phyloP scores from a whole-genome alignment of 257 asterid genomes.

The Sherardia arvensis region DNA sequence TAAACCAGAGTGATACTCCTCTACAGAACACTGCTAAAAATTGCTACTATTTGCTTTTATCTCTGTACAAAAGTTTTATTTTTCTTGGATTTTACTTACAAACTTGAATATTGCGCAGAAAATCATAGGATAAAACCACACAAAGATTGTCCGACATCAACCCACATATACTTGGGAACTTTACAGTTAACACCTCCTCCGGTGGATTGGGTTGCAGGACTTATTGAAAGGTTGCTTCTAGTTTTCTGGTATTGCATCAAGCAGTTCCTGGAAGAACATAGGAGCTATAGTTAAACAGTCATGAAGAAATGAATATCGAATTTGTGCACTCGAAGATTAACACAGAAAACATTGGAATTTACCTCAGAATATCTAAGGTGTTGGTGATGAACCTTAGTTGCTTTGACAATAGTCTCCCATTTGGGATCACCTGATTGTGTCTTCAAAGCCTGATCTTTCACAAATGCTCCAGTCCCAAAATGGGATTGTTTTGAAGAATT shows the following conservation, averaged over 20 bases:
- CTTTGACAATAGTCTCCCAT: constrained; percentile 60
- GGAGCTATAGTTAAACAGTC: background rate
- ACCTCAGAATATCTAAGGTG: constrained; percentile 50
- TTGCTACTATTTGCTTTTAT: background rate
- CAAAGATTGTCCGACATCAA: background rate
- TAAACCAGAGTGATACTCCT: background rate
- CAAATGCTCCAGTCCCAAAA: constrained; percentile 18
- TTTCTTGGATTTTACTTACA: constrained; percentile 7
- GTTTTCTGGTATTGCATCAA: constrained; percentile 44
- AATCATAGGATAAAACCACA: background rate
- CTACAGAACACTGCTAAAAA: background rate
- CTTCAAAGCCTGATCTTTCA: constrained; percentile 22
- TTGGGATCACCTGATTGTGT: constrained; percentile 30
- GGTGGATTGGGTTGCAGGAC: background rate
- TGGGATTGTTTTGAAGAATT: constrained; percentile 22
- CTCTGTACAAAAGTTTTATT: constrained; percentile 5
- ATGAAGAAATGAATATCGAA: background rate
- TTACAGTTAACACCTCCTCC: no score
- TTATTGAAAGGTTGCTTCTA: constrained; percentile 19
- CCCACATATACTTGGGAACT: background rate
- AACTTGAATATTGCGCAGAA: background rate
- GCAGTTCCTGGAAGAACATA: constrained; percentile 34
- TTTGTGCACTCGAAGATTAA: background rate
- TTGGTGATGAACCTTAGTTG: constrained; percentile 35
- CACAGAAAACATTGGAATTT: constrained; percentile 6